Percentiles rank a stretch among this genome's conserved stretches.
These are phyloP conservation scores for Sclerotinia trifoliorum DNA, from an alignment of 2,329 filamentous ascomycete genomes.

Conservation along the genomic window DNA sequence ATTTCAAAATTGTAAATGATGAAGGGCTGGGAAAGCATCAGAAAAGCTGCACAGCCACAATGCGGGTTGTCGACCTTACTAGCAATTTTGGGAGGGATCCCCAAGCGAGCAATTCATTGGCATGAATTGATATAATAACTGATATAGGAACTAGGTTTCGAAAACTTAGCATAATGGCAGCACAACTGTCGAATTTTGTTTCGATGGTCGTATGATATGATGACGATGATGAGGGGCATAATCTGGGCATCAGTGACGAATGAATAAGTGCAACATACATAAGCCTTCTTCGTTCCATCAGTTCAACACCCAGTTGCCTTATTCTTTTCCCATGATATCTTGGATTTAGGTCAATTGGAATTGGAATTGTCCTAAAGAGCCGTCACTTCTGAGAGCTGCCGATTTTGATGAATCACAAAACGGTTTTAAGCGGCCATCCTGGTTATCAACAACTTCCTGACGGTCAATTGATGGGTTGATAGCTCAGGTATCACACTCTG, in stretches of 20 bases:
- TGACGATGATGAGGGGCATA: constrained; percentile 5
- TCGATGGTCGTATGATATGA: not conserved
- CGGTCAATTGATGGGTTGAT: not conserved
- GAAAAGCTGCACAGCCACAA: constrained; percentile 20
- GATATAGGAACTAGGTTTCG: constrained; percentile 11
- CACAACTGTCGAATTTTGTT: not conserved
- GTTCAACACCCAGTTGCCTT: not conserved
- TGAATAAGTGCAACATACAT: not conserved
- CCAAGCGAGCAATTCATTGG: not conserved
- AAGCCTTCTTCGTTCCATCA: not conserved
- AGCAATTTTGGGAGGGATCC: constrained; percentile 4
- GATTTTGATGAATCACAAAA: not conserved
- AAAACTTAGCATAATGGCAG: constrained; percentile 7
- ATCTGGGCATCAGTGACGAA: not conserved
- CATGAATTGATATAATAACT: constrained; percentile 20
- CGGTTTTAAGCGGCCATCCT: not conserved
- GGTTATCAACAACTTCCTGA: not conserved
- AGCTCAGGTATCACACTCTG: not conserved
- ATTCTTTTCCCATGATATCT: not conserved
- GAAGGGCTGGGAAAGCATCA: not conserved
- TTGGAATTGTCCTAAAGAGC: not conserved
- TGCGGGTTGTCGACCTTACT: not conserved
- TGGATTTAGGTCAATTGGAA: not conserved
- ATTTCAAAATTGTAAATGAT: not conserved
- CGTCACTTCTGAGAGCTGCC: not conserved